Conservation (phyloP, 176 grass and related monocot species). For the Guadua angustifolia region DNA sequence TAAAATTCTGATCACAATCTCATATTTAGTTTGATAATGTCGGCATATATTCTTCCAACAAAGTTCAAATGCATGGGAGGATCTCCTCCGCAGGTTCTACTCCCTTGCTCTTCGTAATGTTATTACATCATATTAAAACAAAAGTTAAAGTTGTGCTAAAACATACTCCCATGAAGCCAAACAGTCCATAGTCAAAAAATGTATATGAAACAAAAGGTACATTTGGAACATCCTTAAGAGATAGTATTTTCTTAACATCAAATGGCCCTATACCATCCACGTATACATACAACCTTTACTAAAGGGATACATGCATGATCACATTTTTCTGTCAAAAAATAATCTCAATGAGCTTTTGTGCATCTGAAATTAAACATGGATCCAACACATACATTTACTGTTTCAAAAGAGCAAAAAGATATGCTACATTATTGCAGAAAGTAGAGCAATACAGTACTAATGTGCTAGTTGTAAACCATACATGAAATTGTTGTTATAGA, state of each 20-base stretch:
- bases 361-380: neutral
- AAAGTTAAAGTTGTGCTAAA: neutral
- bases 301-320: slow-evolving; percentile 1
- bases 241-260: neutral
- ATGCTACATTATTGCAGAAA: neutral
- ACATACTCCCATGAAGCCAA: neutral
- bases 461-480: neutral
- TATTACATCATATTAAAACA: neutral
- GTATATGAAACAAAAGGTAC: neutral
- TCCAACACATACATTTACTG: neutral
- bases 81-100: neutral
- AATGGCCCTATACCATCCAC: neutral
- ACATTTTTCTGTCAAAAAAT: neutral
- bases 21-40: neutral
- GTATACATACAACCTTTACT: neutral
- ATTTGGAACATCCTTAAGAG: neutral
- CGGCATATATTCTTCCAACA: neutral
- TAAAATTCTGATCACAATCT: slow-evolving; percentile 4
- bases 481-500: neutral
- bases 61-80: neutral
- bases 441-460: neutral
- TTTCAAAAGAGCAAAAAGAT: neutral
- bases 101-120: neutral
- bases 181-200: neutral
- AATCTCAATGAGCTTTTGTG: neutral